Conservation (phyloP, 345 rosid genomes). For the Pugionium cornutum region DNA sequence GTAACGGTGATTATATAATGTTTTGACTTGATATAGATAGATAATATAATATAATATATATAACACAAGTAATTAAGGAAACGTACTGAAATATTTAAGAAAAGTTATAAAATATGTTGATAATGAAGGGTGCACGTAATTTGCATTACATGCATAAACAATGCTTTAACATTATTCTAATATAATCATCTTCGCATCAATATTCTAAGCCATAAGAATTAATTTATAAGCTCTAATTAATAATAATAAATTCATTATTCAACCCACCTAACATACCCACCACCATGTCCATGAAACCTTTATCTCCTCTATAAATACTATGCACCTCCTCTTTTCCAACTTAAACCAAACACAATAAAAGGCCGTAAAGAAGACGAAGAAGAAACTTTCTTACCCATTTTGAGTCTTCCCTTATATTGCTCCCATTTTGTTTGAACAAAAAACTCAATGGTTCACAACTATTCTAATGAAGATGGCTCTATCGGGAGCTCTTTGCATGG, state of each 20-base stretch:
- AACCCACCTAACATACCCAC: conserved; percentile 23
- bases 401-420: background rate
- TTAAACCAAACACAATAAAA: conserved; percentile 28
- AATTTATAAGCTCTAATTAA: background rate
- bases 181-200: conserved; percentile 26
- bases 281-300: conserved; percentile 1
- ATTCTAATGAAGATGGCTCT: conserved; percentile 38
- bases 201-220: background rate
- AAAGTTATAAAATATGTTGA: background rate
- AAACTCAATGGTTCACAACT: conserved; percentile 41
- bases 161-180: conserved; percentile 7
- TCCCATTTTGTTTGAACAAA: conserved; percentile 9
- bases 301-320: conserved; percentile 25
- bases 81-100: background rate
- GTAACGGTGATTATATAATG: conserved; percentile 2
- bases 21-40: background rate
- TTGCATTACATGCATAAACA: conserved; percentile 16
- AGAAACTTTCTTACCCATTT: background rate
- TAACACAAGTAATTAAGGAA: conserved; percentile 19
- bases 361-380: conserved; percentile 19
- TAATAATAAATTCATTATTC: background rate
- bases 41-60: background rate
- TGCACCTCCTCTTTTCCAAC: conserved; percentile 12
- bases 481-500: conserved; percentile 68
- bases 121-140: conserved; percentile 15